Percentiles rank a stretch among this genome's conserved stretches.
Evolutionary conservation across 1,139 yeast species (phyloP).

Genomic region (Suhomyces anneliseae): DNA sequence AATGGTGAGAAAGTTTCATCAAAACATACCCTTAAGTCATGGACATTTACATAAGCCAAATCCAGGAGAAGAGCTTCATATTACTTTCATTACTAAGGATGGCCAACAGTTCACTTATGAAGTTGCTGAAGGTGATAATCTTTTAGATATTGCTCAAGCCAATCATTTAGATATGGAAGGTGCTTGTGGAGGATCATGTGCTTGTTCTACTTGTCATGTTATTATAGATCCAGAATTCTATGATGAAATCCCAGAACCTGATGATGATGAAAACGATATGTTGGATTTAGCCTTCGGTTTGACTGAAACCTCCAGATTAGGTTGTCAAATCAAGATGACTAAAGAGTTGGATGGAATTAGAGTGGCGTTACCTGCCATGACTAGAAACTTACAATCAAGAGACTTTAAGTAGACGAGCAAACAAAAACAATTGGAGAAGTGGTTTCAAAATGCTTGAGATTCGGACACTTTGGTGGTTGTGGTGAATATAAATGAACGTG

Average conservation of each 20-base stretch:
- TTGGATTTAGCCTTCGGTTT: slow-evolving; percentile 94
- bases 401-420: slow-evolving; percentile 52
- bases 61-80: slow-evolving; percentile 88
- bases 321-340: slow-evolving; percentile 89
- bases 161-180: slow-evolving; percentile 95
- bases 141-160: slow-evolving; percentile 94
- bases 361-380: slow-evolving; percentile 97
- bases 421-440: not conserved
- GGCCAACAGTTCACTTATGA: slow-evolving; percentile 81
- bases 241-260: slow-evolving; percentile 91
- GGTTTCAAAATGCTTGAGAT: no score
- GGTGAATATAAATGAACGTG: no score
- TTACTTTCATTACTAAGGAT: slow-evolving; percentile 90
- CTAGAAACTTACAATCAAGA: slow-evolving; percentile 79
- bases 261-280: slow-evolving; percentile 98
- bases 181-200: slow-evolving; percentile 99
- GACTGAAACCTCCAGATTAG: slow-evolving; percentile 93
- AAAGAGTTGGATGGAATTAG: slow-evolving; percentile 90
- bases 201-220: slow-evolving; percentile 96
- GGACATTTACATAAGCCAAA: slow-evolving; percentile 90
- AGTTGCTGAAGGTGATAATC: slow-evolving; percentile 89
- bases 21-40: slow-evolving; percentile 41
- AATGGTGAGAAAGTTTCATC: slow-evolving; percentile 20
- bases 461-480: no score
- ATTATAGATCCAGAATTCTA: slow-evolving; percentile 94